phyloP scores from a whole-genome alignment of 441 rosid species.

The Eutrema salsugineum region DNA sequence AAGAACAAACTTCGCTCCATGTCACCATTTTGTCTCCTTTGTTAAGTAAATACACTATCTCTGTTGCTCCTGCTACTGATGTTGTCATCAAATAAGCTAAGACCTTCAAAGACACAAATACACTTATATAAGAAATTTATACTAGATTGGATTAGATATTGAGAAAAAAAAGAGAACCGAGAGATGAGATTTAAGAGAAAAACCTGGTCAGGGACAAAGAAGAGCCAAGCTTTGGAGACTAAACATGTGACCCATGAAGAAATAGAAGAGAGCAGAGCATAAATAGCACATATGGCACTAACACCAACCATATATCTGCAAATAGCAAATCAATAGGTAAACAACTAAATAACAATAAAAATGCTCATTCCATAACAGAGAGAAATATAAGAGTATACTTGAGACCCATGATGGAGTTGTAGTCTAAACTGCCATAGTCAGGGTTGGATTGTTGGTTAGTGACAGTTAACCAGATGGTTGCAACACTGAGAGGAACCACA shows the following conservation, averaged over 20 bases:
- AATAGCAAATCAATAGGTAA: neutral
- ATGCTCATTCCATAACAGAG: neutral
- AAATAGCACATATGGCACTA: conserved; percentile 57
- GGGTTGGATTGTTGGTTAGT: conserved; percentile 60
- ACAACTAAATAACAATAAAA: neutral
- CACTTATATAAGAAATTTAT: neutral
- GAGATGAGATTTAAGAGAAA: neutral
- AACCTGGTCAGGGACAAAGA: conserved; percentile 87
- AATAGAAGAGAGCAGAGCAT: conserved; percentile 58
- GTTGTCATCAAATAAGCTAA: conserved; percentile 73
- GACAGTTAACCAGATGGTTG: conserved; percentile 71
- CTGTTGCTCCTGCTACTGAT: conserved; percentile 68
- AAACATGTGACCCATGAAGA: conserved; percentile 55
- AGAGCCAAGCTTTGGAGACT: conserved; percentile 64
- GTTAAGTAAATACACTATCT: conserved; percentile 59
- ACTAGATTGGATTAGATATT: neutral
- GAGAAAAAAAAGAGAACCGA: neutral
- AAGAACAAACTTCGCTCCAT: conserved; percentile 82
- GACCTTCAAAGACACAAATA: conserved; percentile 40
- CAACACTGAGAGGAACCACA: conserved; percentile 69
- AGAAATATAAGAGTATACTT: conserved; percentile 36
- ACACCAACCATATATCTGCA: conserved; percentile 66
- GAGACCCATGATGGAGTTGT: conserved; percentile 61
- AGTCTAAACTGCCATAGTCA: conserved; percentile 56
- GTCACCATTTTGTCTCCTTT: conserved; percentile 65